These are phyloP conservation scores for Fusarium agapanthi DNA, from an alignment of 2,329 filamentous ascomycete species.

Conservation along the genomic window DNA sequence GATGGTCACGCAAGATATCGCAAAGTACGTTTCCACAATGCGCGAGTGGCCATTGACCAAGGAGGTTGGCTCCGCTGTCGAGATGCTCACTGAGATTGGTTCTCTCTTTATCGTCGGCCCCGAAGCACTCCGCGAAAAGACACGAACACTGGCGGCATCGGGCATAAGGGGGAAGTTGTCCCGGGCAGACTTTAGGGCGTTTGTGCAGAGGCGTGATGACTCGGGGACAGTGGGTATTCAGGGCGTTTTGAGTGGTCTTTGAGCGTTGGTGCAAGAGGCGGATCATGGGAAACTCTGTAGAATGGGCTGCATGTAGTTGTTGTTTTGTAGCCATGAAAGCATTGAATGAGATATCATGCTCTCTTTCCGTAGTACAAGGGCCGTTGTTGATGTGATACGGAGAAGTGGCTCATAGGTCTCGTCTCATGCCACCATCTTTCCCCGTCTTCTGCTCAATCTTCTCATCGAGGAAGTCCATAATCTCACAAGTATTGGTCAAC, in stretches of 20 bases:
- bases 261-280: conserved; percentile 18
- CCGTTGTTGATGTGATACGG: neutral
- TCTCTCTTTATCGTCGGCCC: conserved; percentile 94
- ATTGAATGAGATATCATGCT: conserved; percentile 40
- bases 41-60: conserved; percentile 81
- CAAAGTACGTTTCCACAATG: conserved; percentile 88
- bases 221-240: conserved; percentile 83
- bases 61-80: conserved; percentile 74
- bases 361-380: neutral
- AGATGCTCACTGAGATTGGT: conserved; percentile 91
- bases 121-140: conserved; percentile 77
- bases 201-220: conserved; percentile 87
- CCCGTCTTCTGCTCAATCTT: conserved; percentile 52
- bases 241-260: conserved; percentile 75
- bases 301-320: conserved; percentile 6
- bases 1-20: conserved; percentile 96
- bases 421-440: conserved; percentile 43
- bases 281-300: conserved; percentile 8
- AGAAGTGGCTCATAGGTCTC: conserved; percentile 44
- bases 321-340: conserved; percentile 29
- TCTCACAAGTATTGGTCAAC: conserved; percentile 62
- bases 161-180: conserved; percentile 63
- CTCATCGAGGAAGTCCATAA: conserved; percentile 69
- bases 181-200: conserved; percentile 80
- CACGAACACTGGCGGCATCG: conserved; percentile 63